phyloP scores from a whole-genome alignment of 495 filamentous ascomycete species.

The Penicillium riverlandense region DNA sequence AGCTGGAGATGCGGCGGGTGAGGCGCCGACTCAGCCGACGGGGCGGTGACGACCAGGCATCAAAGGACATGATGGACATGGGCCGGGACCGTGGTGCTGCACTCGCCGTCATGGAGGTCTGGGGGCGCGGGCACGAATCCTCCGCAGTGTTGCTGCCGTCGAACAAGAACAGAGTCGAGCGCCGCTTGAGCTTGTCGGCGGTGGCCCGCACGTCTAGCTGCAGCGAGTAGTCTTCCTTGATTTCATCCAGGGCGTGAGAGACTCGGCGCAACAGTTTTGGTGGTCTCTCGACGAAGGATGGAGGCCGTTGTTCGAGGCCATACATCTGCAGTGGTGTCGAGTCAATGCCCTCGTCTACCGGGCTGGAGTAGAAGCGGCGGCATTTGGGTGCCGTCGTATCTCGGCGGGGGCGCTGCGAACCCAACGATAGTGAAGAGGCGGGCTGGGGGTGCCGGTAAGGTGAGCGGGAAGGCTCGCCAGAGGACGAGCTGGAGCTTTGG shows the following conservation, averaged over 20 bases:
- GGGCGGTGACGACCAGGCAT: conserved; percentile 12
- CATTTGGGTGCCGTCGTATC: conserved; percentile 18
- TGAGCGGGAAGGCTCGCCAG: conserved; percentile 20
- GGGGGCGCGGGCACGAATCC: not conserved
- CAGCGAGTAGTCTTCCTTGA: conserved; percentile 31
- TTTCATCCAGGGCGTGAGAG: conserved; percentile 35
- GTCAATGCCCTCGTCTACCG: conserved; percentile 21
- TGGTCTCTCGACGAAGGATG: conserved; percentile 25
- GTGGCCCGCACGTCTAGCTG: conserved; percentile 20
- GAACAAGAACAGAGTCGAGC: conserved; percentile 21
- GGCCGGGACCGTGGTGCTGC: conserved; percentile 16
- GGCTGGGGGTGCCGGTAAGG: conserved; percentile 22
- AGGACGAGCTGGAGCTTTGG: conserved; percentile 20
- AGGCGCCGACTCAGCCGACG: conserved; percentile 23
- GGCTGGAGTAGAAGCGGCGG: conserved; percentile 36
- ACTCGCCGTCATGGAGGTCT: conserved; percentile 4
- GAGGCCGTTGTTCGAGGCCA: conserved; percentile 31
- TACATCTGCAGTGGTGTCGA: conserved; percentile 32
- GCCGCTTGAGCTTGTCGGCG: conserved; percentile 25
- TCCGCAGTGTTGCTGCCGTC: conserved; percentile 4
- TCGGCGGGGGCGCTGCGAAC: conserved; percentile 16
- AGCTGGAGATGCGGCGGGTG: conserved; percentile 17
- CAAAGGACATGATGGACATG: conserved; percentile 23
- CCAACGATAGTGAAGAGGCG: conserved; percentile 19
- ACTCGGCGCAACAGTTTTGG: conserved; percentile 29